Conservation (phyloP, 257 asterid species). For the Scutellaria barbata region DNA sequence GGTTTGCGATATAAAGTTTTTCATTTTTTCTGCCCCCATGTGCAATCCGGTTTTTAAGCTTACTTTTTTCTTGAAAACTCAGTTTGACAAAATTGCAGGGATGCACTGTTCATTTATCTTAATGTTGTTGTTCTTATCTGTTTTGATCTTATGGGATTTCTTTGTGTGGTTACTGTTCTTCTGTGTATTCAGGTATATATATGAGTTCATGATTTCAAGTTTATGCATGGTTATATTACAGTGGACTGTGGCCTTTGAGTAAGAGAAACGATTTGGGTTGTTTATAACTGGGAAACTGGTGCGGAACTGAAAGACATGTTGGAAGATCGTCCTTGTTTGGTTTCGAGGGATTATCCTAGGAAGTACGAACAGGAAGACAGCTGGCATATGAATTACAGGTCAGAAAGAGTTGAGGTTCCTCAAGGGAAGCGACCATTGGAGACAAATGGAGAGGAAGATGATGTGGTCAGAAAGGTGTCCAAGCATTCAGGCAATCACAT, state of each 20-base stretch:
- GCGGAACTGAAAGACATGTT: slow-evolving; percentile 57
- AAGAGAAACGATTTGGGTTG: slow-evolving; percentile 29
- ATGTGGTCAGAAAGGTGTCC: slow-evolving; percentile 37
- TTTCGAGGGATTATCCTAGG: slow-evolving; percentile 55
- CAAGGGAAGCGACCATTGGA: slow-evolving; percentile 54
- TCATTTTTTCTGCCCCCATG: slow-evolving; percentile 18
- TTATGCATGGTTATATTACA: slow-evolving; percentile 40
- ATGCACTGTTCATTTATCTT: neutral
- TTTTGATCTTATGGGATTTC: slow-evolving; percentile 17
- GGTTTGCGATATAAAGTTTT: slow-evolving; percentile 32
- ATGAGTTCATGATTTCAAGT: slow-evolving; percentile 33
- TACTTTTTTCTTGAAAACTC: slow-evolving; percentile 8
- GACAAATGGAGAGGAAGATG: slow-evolving; percentile 50
- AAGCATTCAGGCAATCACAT: slow-evolving; percentile 38
- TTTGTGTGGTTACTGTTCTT: slow-evolving; percentile 24
- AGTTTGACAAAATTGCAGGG: slow-evolving; percentile 11
- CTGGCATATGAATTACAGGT: slow-evolving; percentile 53
- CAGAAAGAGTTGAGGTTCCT: slow-evolving; percentile 45
- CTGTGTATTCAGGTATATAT: neutral
- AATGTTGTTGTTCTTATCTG: neutral
- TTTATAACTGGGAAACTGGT: slow-evolving; percentile 28
- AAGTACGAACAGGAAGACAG: slow-evolving; percentile 49
- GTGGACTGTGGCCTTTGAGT: slow-evolving; percentile 39
- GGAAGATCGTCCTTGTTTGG: slow-evolving; percentile 62
- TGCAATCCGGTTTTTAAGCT: slow-evolving; percentile 29